Conservation (phyloP, 2,329 filamentous ascomycete species). For the Hymenoscyphus linearis region DNA sequence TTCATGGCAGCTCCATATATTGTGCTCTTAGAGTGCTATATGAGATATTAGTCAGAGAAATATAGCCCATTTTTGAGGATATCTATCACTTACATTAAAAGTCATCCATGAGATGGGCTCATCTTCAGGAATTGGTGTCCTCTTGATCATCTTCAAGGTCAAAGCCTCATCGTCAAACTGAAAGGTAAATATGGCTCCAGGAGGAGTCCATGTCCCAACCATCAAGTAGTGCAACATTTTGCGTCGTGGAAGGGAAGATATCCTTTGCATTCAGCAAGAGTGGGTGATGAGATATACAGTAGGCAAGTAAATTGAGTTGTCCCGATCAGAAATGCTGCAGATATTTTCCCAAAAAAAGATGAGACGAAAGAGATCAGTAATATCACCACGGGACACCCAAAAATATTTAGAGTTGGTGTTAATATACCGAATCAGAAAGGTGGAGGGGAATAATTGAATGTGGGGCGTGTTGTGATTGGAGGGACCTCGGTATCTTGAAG, state of each 20-base stretch:
- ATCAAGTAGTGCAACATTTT: slow-evolving; percentile 82
- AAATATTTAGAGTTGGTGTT: background rate
- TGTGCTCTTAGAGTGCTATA: slow-evolving; percentile 71
- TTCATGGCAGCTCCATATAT: slow-evolving; percentile 91
- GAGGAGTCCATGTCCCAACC: slow-evolving; percentile 87
- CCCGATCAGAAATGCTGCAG: background rate
- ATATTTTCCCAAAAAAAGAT: background rate
- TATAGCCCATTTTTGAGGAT: background rate
- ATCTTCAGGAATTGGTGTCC: slow-evolving; percentile 73
- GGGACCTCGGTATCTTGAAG: background rate
- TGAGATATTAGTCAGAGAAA: background rate
- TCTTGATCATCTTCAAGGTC: slow-evolving; percentile 69
- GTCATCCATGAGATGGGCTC: slow-evolving; percentile 94
- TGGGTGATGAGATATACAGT: slow-evolving; percentile 23
- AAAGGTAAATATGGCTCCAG: slow-evolving; percentile 84
- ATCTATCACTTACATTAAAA: slow-evolving; percentile 61
- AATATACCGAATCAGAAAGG: background rate
- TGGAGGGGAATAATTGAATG: background rate
- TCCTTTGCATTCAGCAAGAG: background rate
- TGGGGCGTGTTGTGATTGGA: background rate
- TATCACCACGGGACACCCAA: background rate
- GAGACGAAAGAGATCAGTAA: background rate
- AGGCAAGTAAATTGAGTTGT: slow-evolving; percentile 11
- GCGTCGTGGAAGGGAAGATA: slow-evolving; percentile 1
- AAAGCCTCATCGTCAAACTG: slow-evolving; percentile 79